Base-by-base conservation (phyloP, 768 basidiomycete genomes). In the Ramaria sp. region DNA sequence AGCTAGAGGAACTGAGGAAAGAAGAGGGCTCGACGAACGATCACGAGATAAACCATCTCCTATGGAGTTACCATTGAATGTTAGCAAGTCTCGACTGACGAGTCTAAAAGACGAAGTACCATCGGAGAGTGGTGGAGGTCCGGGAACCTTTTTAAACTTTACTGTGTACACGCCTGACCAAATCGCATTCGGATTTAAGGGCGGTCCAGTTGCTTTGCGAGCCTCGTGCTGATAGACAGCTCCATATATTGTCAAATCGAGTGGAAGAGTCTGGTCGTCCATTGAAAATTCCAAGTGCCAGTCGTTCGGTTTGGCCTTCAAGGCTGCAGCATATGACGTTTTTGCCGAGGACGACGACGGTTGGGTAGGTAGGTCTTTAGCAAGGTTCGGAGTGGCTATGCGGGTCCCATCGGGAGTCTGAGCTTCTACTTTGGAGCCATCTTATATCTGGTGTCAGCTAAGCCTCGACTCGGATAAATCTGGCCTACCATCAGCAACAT, bases 231-330 rank as follows among this genome's bases (percentile, higher is more conserved):
- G 90, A 67, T 98, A 93, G 47, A 96, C 88, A 0, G 93, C 95
- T 7, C 96, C 96, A 65, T 96, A 99, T 51, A 99, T 86, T 0
- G 96, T 99, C 55, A 94, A 75, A 67, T 94, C 89, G 58, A 94
- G 70, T 0, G 88, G 86, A 17, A 98, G 72, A 20, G 81, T 70
- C 47, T 90, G 84, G 59, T 92, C 93, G 65, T 91, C 91, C 82
- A 97, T 88, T 9, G 81, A 87, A 70, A 99, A 98, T 69, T 96
- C 88, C 52, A 98, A 81, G 68, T 99, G 94, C 91, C 92, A 99
- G 65, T 98, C 95, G 15, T 80, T 82, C 4, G 95, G 93, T 65
- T 91, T 92, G 0, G 91, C 75, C 71, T 92, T 96, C 57, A 97
- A 77, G 12, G 94, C 94, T 3, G 92, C 86, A 31, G 96, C 96